These are phyloP conservation scores for Penicillium sp. DNA, from an alignment of 2,329 filamentous ascomycete genomes.

Conservation along the genomic window DNA sequence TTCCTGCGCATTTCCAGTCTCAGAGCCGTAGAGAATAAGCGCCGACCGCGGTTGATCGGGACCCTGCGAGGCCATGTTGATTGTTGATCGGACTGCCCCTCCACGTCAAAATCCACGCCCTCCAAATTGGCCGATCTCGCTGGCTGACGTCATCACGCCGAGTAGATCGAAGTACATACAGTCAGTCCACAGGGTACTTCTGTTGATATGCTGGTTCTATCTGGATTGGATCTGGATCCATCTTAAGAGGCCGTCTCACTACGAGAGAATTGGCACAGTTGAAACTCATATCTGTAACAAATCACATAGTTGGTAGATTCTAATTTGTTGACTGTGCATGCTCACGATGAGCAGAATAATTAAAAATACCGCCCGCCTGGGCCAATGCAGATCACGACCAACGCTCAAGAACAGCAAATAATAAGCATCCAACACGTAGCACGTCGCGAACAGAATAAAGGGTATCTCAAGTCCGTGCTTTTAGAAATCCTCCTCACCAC, in stretches of 20 bases:
- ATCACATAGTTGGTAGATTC: neutral
- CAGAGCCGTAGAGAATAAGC: slow-evolving; percentile 87
- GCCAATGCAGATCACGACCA: slow-evolving; percentile 14
- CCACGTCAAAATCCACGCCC: slow-evolving; percentile 18
- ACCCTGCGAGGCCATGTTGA: slow-evolving; percentile 30
- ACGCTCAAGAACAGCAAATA: slow-evolving; percentile 39
- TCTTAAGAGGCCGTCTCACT: too few species aligned
- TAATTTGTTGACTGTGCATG: neutral
- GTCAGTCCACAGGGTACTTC: too few species aligned
- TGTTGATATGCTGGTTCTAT: too few species aligned
- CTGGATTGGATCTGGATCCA: too few species aligned
- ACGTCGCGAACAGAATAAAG: slow-evolving; percentile 24
- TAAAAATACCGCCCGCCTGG: neutral
- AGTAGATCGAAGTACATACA: slow-evolving; percentile 7
- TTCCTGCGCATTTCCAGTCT: slow-evolving; percentile 93
- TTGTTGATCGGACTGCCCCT: slow-evolving; percentile 17
- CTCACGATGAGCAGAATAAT: neutral
- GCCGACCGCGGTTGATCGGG: slow-evolving; percentile 49
- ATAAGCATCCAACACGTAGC: slow-evolving; percentile 7
- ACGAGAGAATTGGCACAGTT: too few species aligned
- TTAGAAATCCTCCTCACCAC: slow-evolving; percentile 53
- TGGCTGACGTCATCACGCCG: slow-evolving; percentile 36
- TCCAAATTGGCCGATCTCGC: slow-evolving; percentile 24
- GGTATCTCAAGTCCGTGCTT: slow-evolving; percentile 35
- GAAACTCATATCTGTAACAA: too few species aligned